Base-by-base conservation (phyloP, 345 rosid species). In the Sonneratia alba region DNA sequence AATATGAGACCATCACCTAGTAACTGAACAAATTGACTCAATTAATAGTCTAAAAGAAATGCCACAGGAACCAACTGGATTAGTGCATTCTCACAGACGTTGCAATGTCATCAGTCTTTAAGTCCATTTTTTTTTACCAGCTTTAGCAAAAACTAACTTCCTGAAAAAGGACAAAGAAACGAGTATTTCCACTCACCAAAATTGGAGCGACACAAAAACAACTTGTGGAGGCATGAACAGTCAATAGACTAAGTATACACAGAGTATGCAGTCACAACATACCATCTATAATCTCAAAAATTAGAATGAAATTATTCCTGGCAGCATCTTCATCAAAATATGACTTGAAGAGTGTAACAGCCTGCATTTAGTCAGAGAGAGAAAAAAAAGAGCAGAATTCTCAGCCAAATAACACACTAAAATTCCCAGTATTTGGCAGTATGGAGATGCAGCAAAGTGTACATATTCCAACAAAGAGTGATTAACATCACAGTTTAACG, bases 301-400 rank as follows among this genome's bases (percentile, higher is more conserved):
- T 96, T 71, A 96, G 83, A 76, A 96, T 98, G 76, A 96, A 92
- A 81, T 91, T 96, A 78, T 96, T 92, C 48, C 96, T 84, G 66
- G 92, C 91, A 43, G 99, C 96, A 71, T 96, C 98, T 85, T 96
- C 99, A 77, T 96, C 99, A 81, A 96, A 96, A 82, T 92, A 96
- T 14, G 99, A 92, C 79, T 92, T 96, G 83, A 96, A 96, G 81
- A 96, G 82, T 34, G 96, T 83, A 79, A 96, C 97, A 65, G 98
- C 99, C 97, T 96, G 87, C 74, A 83, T 19, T 15, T 21, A 45
- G 7, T 2, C 4, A 21, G 5, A 53, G 18, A 6, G 13, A 15
- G 18, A 53, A 36, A 72, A 69, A 32, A 69, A 2, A 72, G 5
- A 53, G 14, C 11, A 38, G 37, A 37, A 75, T 47, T 67, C 45